phyloP scores from a whole-genome alignment of 345 rosid genomes.

The Excoecaria cochinchinensis region DNA sequence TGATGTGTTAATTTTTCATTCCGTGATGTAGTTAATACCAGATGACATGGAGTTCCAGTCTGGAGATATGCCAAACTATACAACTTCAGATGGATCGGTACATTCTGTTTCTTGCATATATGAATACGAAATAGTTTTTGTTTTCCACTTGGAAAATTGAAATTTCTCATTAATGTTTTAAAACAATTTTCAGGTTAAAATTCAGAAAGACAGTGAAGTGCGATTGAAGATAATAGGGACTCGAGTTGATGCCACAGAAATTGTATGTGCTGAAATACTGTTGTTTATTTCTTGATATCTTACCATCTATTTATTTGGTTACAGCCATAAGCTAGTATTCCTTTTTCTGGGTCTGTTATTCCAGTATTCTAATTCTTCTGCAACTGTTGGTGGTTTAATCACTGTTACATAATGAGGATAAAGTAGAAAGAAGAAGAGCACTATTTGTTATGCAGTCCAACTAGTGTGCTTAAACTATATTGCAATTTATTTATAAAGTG shows the following conservation, averaged over 20 bases:
- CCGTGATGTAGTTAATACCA: slow-evolving; percentile 64
- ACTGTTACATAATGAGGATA: neutral
- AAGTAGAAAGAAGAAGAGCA: too few species aligned
- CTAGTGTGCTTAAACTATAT: too few species aligned
- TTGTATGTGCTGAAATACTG: slow-evolving; percentile 41
- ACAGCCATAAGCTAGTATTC: neutral
- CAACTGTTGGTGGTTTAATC: neutral
- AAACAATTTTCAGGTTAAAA: slow-evolving; percentile 63
- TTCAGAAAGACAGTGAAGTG: slow-evolving; percentile 92
- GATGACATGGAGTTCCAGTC: slow-evolving; percentile 97
- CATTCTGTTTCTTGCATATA: slow-evolving; percentile 19
- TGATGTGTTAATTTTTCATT: neutral
- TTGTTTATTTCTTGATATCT: neutral
- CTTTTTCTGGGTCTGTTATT: neutral
- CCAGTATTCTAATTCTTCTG: neutral
- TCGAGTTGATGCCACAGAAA: slow-evolving; percentile 88
- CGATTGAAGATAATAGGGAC: slow-evolving; percentile 90
- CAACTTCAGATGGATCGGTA: slow-evolving; percentile 90
- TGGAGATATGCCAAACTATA: slow-evolving; percentile 90
- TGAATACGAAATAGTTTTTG: neutral
- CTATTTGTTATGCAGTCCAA: too few species aligned
- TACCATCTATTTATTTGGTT: neutral
- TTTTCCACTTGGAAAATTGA: neutral
- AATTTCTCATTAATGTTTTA: slow-evolving; percentile 9
- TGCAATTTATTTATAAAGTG: too few species aligned